Evolutionary conservation across 306 rosid species (phyloP).

Genomic region (Sophora flavescens): DNA sequence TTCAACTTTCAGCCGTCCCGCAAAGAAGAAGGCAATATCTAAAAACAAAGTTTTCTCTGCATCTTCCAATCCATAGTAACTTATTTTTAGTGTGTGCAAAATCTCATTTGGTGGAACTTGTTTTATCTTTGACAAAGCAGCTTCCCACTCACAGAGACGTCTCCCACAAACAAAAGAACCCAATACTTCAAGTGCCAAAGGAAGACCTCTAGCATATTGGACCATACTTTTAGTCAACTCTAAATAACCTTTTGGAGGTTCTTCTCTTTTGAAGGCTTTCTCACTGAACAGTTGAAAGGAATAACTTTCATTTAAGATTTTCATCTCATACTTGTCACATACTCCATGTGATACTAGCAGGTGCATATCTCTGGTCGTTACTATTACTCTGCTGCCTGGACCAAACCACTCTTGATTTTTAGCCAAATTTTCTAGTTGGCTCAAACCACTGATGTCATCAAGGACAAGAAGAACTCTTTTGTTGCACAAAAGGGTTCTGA

Average conservation of each 20-base stretch:
- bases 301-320: conserved; percentile 8
- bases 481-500: conserved; percentile 13
- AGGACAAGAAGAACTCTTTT: conserved; percentile 47
- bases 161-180: conserved; percentile 46
- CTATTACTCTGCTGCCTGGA: conserved; percentile 43
- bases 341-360: not conserved
- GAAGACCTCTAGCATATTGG: conserved; percentile 47
- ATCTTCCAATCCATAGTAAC: conserved; percentile 43
- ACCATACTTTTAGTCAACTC: conserved; percentile 16
- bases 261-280: conserved; percentile 34
- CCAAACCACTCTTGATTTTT: conserved; percentile 50
- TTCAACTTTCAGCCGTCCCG: conserved; percentile 30
- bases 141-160: conserved; percentile 38
- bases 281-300: conserved; percentile 38
- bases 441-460: conserved; percentile 43
- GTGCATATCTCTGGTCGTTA: conserved; percentile 48
- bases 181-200: conserved; percentile 43
- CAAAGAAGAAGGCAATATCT: conserved; percentile 54
- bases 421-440: conserved; percentile 44
- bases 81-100: conserved; percentile 28
- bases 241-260: conserved; percentile 26
- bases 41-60: conserved; percentile 36
- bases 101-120: conserved; percentile 30
- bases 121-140: conserved; percentile 39
- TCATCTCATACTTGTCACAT: not conserved